Percentiles rank a stretch among this genome's conserved stretches.
These are phyloP conservation scores for Chlamydomonas applanata DNA, from an alignment of 139 green algal species.

Conservation along the genomic window DNA sequence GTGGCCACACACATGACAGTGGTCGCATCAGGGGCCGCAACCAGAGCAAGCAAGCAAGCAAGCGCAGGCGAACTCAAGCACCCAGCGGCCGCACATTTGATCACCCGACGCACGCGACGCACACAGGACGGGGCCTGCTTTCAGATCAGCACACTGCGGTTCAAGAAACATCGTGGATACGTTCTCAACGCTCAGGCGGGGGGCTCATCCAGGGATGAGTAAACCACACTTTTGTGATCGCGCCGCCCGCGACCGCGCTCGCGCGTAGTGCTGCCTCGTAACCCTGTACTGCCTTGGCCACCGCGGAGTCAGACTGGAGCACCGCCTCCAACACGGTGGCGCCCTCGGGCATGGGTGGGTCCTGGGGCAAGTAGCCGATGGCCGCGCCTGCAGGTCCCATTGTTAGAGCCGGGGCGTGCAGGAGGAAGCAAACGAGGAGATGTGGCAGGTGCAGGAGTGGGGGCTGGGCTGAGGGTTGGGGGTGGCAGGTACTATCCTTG, in stretches of 20 bases:
- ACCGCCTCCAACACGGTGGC: conserved; percentile 46
- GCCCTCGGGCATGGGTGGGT: conserved; percentile 32
- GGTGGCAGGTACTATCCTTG: not conserved
- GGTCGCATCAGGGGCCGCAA: no score
- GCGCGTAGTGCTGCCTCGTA: conserved; percentile 39
- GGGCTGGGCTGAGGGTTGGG: not conserved
- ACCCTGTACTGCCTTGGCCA: conserved; percentile 36
- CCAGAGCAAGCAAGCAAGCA: no score
- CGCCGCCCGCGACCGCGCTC: conserved; percentile 5
- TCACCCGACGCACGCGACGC: no score
- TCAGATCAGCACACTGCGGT: not conserved
- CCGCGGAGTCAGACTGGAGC: conserved; percentile 32
- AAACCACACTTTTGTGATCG: conserved; percentile 33
- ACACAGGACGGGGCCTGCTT: no score
- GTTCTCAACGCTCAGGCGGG: no score
- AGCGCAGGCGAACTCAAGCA: no score
- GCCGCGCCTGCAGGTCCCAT: conserved; percentile 21
- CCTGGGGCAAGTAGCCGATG: conserved; percentile 59
- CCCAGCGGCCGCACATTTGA: no score
- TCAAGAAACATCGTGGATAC: not conserved
- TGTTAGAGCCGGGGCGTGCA: not conserved
- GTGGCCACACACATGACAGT: no score
- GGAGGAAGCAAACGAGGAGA: conserved; percentile 8
- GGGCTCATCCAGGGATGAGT: no score
- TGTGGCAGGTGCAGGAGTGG: not conserved